Conservation (phyloP, 1,284 basidiomycete species). For the Vanrija pseudolonga region DNA sequence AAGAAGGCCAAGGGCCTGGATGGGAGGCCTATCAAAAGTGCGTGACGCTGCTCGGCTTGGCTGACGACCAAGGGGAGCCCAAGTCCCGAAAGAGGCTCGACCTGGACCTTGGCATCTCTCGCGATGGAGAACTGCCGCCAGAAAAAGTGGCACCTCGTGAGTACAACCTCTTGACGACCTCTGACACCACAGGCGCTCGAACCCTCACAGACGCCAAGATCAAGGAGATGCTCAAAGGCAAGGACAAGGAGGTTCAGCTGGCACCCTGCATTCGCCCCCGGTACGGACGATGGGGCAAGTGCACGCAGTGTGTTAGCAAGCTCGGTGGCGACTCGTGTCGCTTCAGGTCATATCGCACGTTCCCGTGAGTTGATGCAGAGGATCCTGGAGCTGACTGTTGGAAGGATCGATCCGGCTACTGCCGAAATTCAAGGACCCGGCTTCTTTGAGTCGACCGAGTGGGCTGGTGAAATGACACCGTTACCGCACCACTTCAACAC, state of each 20-base stretch:
- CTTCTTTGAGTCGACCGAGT: constrained; percentile 34
- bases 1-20: constrained; percentile 17
- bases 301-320: constrained; percentile 42
- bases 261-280: constrained; percentile 32
- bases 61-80: constrained; percentile 5
- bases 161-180: not conserved
- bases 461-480: constrained; percentile 25
- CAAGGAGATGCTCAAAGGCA: constrained; percentile 24
- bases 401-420: not conserved
- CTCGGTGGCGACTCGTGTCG: constrained; percentile 42
- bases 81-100: constrained; percentile 16
- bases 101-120: constrained; percentile 11
- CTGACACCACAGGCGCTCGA: constrained; percentile 5
- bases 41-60: not conserved
- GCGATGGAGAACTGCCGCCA: constrained; percentile 13
- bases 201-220: constrained; percentile 25
- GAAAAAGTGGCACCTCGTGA: constrained; percentile 32
- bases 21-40: constrained; percentile 13
- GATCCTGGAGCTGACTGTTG: too few species aligned
- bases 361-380: constrained; percentile 30
- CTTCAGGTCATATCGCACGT: constrained; percentile 39
- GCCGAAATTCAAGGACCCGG: constrained; percentile 36
- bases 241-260: constrained; percentile 31
- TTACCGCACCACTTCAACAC: constrained; percentile 43
- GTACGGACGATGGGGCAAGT: constrained; percentile 41